Evolutionary conservation across 768 basidiomycete genomes (phyloP).

Genomic region (Hygrocybe punicea): DNA sequence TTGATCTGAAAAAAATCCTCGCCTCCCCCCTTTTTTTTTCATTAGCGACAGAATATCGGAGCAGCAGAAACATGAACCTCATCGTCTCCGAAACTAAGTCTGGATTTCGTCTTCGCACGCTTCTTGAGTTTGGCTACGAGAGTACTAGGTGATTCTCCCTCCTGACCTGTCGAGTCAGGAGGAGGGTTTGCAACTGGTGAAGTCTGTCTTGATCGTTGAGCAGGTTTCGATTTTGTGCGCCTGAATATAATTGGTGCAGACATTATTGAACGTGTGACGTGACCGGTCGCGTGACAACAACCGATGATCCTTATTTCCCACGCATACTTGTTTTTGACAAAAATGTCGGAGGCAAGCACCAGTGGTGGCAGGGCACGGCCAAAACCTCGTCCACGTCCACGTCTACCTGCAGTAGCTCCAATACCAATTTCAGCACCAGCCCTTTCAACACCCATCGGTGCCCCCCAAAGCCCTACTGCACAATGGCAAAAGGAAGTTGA

Average conservation of each 20-base stretch:
- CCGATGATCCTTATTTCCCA: conserved; percentile 38
- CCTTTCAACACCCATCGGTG: conserved; percentile 14
- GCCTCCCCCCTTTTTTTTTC: conserved; percentile 45
- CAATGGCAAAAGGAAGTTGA: conserved; percentile 31
- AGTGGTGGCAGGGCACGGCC: neutral
- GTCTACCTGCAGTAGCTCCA: neutral
- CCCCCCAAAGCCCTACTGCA: conserved; percentile 21
- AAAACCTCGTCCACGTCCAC: neutral
- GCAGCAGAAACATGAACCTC: conserved; percentile 47
- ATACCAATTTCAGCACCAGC: conserved; percentile 10
- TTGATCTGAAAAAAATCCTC: conserved; percentile 74
- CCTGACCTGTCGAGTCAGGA: conserved; percentile 12
- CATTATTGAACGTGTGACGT: conserved; percentile 24
- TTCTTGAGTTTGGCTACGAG: conserved; percentile 69
- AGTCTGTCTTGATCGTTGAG: conserved; percentile 37
- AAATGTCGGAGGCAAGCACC: neutral
- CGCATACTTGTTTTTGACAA: conserved; percentile 16
- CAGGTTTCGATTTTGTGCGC: conserved; percentile 44
- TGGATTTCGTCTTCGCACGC: conserved; percentile 60
- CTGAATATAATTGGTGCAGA: conserved; percentile 51
- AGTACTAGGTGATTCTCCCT: conserved; percentile 53
- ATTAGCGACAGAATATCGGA: conserved; percentile 27
- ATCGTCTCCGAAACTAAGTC: conserved; percentile 74
- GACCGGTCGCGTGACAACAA: conserved; percentile 37
- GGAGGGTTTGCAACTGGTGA: conserved; percentile 40